Evolutionary conservation across 2,329 filamentous ascomycete genomes (phyloP), one percentile per base, ranked within the genome.

Genomic region (Neonectria faginata): DNA sequence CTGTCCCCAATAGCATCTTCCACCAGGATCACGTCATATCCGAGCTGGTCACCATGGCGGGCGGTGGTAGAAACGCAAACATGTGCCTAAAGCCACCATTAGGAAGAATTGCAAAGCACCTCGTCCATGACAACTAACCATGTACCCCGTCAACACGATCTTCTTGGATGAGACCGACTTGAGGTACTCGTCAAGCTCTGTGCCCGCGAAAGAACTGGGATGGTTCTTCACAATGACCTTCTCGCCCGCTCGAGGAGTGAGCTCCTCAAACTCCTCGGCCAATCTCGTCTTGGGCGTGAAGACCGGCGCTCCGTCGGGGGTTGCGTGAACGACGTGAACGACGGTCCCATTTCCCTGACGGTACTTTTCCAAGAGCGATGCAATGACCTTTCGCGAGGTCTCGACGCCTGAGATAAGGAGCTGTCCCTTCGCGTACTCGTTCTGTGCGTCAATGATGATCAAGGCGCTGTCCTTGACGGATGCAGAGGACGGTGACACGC

Each of bases 381-480:
- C 79, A 62, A 91, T 92, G 12, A 81, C 85, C 33, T 83, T 82
- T 65, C 88, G 84, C 5, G 86, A 87, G 4, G 79, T 66, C 0
- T 79, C 72, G 1, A 89, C 82, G 64, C 89, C 83, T 44, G 81
- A 78, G 36, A 88, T 85, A 22, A 84, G 82, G 1, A 92, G 83
- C 5, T 83, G 79, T 51, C 89, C 90, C 2, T 81, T 77, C 11
- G 85, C 85, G 67, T 89, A 91, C 77, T 92, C 90, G 73, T 91
- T 91, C 72, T 92, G 90, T 1, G 89, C 89, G 74, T 92, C 89
- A 73, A 91, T 88, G 76, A 92, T 91, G 70, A 92, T 77, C 48
- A 92, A 82, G 2, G 85, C 84, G 67, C 85, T 88, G 78, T 91
- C 88, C 47, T 77, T 75, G 0, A 84, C 79, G 0, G 86, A 85